Percentiles rank a stretch among this genome's conserved stretches.
Evolutionary conservation across 1,284 basidiomycete genomes (phyloP).

Genomic region (Tilletia walkeri): DNA sequence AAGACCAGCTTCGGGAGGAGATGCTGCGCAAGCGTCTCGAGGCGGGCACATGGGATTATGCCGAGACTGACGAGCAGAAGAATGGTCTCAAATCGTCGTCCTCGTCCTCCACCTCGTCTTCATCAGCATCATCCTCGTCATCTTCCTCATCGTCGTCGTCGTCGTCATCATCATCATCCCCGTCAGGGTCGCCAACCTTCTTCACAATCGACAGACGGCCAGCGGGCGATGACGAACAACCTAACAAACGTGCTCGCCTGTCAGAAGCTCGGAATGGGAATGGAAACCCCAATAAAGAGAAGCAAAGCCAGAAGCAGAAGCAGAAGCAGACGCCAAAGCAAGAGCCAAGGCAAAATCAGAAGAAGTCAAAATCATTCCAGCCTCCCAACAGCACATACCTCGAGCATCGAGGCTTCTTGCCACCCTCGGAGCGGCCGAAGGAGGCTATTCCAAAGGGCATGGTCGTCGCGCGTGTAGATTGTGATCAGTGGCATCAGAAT

Average conservation of each 20-base stretch:
- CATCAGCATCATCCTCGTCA: too few species aligned
- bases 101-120: too few species aligned
- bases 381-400: not conserved
- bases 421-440: not conserved
- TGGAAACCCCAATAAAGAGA: too few species aligned
- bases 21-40: slow-evolving; percentile 8
- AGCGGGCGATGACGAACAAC: not conserved
- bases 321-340: not conserved
- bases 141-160: not conserved
- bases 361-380: not conserved
- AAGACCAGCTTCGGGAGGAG: not conserved
- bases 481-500: slow-evolving; percentile 1
- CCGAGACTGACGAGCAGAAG: not conserved
- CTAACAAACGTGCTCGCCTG: not conserved
- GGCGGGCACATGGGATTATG: slow-evolving; percentile 1
- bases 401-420: not conserved
- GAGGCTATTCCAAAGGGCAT: not conserved
- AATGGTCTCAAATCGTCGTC: too few species aligned
- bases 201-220: slow-evolving; percentile 8
- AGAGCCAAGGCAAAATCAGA: not conserved
- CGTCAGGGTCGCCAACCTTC: not conserved
- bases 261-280: not conserved
- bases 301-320: not conserved
- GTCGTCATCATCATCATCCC: not conserved
- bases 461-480: not conserved